These are phyloP conservation scores for Lepidium africanum DNA, from an alignment of 345 rosid species.

Conservation along the genomic window DNA sequence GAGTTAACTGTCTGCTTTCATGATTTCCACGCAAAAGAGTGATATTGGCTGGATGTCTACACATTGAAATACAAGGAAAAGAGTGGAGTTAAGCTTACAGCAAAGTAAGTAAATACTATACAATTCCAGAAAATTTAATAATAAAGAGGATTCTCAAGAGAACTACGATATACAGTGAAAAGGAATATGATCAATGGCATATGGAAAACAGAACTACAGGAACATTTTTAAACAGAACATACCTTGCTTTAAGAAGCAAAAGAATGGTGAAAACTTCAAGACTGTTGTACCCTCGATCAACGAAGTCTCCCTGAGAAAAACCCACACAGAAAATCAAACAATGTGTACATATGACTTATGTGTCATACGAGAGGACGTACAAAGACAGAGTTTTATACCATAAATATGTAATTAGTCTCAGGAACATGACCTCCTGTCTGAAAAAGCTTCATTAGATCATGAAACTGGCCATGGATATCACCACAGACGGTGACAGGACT, in stretches of 20 bases:
- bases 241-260: slow-evolving; percentile 96
- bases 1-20: slow-evolving; percentile 99
- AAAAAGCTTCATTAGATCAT: slow-evolving; percentile 97
- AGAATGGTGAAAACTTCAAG: slow-evolving; percentile 96
- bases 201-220: neutral
- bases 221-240: neutral
- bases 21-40: slow-evolving; percentile 99
- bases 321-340: neutral
- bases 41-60: slow-evolving; percentile 91
- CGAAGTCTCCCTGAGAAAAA: slow-evolving; percentile 77
- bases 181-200: neutral
- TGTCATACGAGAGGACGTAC: neutral
- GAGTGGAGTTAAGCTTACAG: neutral
- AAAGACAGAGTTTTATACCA: slow-evolving; percentile 39
- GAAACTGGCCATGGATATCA: slow-evolving; percentile 99
- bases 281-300: slow-evolving; percentile 94
- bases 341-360: neutral
- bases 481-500: slow-evolving; percentile 99
- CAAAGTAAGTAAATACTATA: neutral
- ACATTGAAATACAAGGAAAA: slow-evolving; percentile 4
- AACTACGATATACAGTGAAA: neutral
- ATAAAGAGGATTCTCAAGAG: neutral
- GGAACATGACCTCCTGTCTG: slow-evolving; percentile 99
- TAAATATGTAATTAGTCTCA: slow-evolving; percentile 95
- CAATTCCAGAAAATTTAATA: neutral